phyloP scores from a whole-genome alignment of 495 filamentous ascomycete species.

The Clohesyomyces aquaticus region DNA sequence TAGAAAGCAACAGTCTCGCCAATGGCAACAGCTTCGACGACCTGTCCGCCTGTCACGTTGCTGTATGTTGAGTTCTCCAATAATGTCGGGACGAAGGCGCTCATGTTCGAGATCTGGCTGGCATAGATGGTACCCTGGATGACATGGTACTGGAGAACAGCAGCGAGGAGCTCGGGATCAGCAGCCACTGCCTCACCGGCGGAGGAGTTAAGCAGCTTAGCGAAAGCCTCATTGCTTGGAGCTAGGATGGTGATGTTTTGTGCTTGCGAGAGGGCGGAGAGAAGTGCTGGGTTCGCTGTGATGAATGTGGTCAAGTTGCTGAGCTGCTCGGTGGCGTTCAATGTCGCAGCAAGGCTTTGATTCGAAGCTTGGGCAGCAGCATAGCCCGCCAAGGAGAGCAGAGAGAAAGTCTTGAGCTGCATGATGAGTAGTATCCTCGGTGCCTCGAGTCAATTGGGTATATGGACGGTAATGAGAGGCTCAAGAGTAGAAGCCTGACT shows the following conservation, averaged over 20 bases:
- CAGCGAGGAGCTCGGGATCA: slow-evolving; percentile 47
- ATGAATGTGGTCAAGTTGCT: slow-evolving; percentile 54
- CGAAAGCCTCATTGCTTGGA: slow-evolving; percentile 63
- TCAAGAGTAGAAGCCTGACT: no score
- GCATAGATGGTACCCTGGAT: slow-evolving; percentile 58
- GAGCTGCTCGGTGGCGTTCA: slow-evolving; percentile 48
- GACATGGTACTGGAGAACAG: slow-evolving; percentile 67
- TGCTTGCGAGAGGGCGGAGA: slow-evolving; percentile 49
- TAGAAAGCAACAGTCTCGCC: slow-evolving; percentile 45
- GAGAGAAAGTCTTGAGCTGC: slow-evolving; percentile 46
- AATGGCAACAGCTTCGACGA: slow-evolving; percentile 47
- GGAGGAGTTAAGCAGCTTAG: slow-evolving; percentile 45
- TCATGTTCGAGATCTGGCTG: slow-evolving; percentile 48
- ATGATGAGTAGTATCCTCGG: slow-evolving; percentile 38
- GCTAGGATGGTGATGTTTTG: slow-evolving; percentile 67
- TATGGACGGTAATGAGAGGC: no score
- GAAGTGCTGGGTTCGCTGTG: slow-evolving; percentile 48
- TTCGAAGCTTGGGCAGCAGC: slow-evolving; percentile 42
- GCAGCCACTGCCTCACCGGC: slow-evolving; percentile 40
- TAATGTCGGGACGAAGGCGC: slow-evolving; percentile 60
- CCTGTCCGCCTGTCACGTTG: slow-evolving; percentile 56
- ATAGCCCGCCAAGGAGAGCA: slow-evolving; percentile 38
- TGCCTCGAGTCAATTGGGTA: no score
- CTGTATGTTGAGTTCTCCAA: slow-evolving; percentile 56
- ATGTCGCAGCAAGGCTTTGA: slow-evolving; percentile 46